Base-by-base conservation (phyloP, 2,329 filamentous ascomycete genomes). In the Pseudogymnoascus sp. region DNA sequence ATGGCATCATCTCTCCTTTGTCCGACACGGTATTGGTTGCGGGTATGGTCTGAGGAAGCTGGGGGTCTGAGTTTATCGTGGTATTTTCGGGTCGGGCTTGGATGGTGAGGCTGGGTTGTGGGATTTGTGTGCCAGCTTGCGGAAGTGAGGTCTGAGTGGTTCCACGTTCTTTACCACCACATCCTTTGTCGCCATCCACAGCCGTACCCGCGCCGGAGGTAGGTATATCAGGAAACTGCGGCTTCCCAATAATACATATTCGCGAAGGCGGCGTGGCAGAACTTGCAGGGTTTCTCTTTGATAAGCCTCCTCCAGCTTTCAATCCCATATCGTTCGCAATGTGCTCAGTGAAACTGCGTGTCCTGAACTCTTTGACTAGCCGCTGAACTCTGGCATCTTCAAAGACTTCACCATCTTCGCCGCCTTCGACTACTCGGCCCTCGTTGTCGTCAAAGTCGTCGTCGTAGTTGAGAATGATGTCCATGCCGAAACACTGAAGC, bases 401-500 rank as follows among this genome's bases (percentile, higher is more conserved):
- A 2, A 30, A 55, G n/a, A 55, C n/a, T 33, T 55, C 45, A 19
- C 45, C 45, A 30, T 55, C 45, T 55, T 55, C 45, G 7, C n/a
- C n/a, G n/a, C n/a, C 25, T 16, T 2, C 25, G 19, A 33, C n/a
- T 30, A 33, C 25, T 11, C n/a, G 14, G 6, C 25, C 23, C 14
- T 52, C 8, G 45, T 16, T 19, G 4, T 30, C 45, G 45, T 16
- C 7, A 25, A n/a, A 30, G 25, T 30, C 25, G 45, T 52, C 45
- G 45, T 52, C 45, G 25, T 55, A 30, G 45, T 55, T 55, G 25
- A 55, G 25, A n/a, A 33, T 55, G 25, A 55, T 55, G 45, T 55
- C 45, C 45, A 55, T 55, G 25, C 2, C 25, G 45, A 55, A 55
- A 33, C 45, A 12, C 45, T 30, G 22, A 55, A 11, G 42, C 28